A percentile compares a stretch with the other conserved stretches of the same genome.
phyloP scores from a whole-genome alignment of 2,329 filamentous ascomycete genomes.

The Pseudopithomyces chartarum region DNA sequence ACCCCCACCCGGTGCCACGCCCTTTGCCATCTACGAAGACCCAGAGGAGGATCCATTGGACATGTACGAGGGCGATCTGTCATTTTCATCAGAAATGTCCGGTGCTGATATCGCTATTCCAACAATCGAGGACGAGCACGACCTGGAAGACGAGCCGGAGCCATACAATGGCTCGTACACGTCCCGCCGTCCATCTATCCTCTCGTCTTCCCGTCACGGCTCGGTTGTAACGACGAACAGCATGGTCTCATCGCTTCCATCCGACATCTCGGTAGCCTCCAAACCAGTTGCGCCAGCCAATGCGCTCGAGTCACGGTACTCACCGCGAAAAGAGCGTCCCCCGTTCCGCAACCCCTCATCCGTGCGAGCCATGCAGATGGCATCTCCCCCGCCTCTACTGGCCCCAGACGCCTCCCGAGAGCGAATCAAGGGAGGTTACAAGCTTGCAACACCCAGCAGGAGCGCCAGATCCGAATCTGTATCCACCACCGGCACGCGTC shows the following conservation, averaged over 20 bases:
- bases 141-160: constrained; percentile 26
- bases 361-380: constrained; percentile 73
- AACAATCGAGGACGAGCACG: constrained; percentile 36
- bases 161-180: constrained; percentile 42
- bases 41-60: constrained; percentile 36
- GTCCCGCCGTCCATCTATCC: constrained; percentile 25
- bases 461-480: constrained; percentile 36
- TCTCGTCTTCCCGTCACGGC: constrained; percentile 24
- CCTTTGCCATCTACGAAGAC: constrained; percentile 43
- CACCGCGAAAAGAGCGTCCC: constrained; percentile 64
- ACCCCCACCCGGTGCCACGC: constrained; percentile 34
- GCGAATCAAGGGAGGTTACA: constrained; percentile 37
- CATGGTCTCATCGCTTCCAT: constrained; percentile 46
- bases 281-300: constrained; percentile 33
- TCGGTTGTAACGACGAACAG: constrained; percentile 38
- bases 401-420: constrained; percentile 36
- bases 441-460: constrained; percentile 38
- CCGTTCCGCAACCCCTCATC: constrained; percentile 73
- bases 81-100: constrained; percentile 39
- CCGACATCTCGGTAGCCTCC: constrained; percentile 40
- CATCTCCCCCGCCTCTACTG: constrained; percentile 56
- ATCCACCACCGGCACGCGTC: constrained; percentile 31
- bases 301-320: constrained; percentile 50
- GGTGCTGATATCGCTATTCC: constrained; percentile 34
- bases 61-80: constrained; percentile 38